Evolutionary conservation across 129 eudicot species (phyloP).

Genomic region (Saposhnikovia divaricata): DNA sequence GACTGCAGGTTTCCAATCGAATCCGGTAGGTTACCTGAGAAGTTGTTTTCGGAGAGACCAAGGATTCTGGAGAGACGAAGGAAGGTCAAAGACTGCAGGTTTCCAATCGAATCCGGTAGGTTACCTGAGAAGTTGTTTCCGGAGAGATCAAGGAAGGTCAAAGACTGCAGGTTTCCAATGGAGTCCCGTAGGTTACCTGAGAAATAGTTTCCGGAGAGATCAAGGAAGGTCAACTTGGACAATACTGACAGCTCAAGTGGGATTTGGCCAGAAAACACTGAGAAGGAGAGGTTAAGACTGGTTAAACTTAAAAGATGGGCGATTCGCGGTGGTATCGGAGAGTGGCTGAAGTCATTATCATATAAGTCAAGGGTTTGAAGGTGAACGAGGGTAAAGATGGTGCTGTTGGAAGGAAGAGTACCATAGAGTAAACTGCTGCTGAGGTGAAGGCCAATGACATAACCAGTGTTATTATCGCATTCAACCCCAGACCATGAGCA

Average conservation of each 20-base stretch:
- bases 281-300: not conserved
- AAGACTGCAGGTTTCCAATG: not conserved
- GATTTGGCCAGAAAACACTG: conserved; percentile 1
- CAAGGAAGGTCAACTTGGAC: conserved; percentile 7
- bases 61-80: too few species aligned
- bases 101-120: too few species aligned
- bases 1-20: too few species aligned
- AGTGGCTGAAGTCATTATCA: conserved; percentile 11
- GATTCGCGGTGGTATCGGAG: conserved; percentile 10
- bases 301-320: not conserved
- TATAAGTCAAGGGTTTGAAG: conserved; percentile 9
- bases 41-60: too few species aligned
- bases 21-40: too few species aligned
- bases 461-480: conserved; percentile 6
- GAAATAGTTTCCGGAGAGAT: conserved; percentile 13
- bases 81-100: too few species aligned
- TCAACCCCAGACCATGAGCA: conserved; percentile 18
- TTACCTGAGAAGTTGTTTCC: too few species aligned
- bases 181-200: not conserved
- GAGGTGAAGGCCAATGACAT: conserved; percentile 17
- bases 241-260: not conserved
- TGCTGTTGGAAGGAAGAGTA: conserved; percentile 6
- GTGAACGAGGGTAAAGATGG: conserved; percentile 14
- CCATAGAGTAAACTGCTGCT: conserved; percentile 19
- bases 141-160: too few species aligned